Base-by-base conservation (phyloP, 2,329 filamentous ascomycete genomes). In the Neofusicoccum kwambonambiense region DNA sequence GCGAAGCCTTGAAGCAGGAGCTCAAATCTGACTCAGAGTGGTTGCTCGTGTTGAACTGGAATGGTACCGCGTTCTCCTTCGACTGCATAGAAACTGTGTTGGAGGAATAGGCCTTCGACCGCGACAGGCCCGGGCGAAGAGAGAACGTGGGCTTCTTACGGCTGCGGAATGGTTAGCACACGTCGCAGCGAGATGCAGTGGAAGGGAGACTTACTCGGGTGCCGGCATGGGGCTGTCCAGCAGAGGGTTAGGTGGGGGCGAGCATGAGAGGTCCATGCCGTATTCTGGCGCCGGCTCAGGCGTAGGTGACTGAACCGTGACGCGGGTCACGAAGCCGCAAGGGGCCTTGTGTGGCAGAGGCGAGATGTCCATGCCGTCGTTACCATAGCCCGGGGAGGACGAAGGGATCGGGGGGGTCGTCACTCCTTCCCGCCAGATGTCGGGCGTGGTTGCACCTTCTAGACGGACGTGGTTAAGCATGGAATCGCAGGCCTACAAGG, bases 351-450 rank as follows among this genome's bases (percentile, higher is more conserved):
- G 92, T 66, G 93, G 93, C 45, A 98, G 80, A 44, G 95, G 94
- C 50, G 94, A 97, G 77, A 97, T 89, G 74, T 98, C 93, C 92
- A 98, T 97, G 64, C 87, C 83, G 76, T 97, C 93, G 67, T 86
- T 85, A 63, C 83, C 78, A 41, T 85, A 85, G 64, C 86, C 87
- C 6, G 93, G 93, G 50, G 94, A 96, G 6, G 93, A 97, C 1
- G 92, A 90, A 22, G 88, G 89, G 61, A 96, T 83, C 49, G 92
- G 91, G 66, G 95, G 93, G 42, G 93, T 97, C 41, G 90, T 96
- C 71, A 92, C 86, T 72, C 86, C 87, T 76, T 91, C 92, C 75
- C 75, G 75, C 75, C 75, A 76, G 67, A 78, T 76, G 67, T 79
- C 72, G 52, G 81, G 80, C 67, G 81, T 82, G 64, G 71, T 78